These are phyloP conservation scores for Gonapodya prolifera DNA, from an alignment of 192 early-diverging fungal species.

Conservation along the genomic window DNA sequence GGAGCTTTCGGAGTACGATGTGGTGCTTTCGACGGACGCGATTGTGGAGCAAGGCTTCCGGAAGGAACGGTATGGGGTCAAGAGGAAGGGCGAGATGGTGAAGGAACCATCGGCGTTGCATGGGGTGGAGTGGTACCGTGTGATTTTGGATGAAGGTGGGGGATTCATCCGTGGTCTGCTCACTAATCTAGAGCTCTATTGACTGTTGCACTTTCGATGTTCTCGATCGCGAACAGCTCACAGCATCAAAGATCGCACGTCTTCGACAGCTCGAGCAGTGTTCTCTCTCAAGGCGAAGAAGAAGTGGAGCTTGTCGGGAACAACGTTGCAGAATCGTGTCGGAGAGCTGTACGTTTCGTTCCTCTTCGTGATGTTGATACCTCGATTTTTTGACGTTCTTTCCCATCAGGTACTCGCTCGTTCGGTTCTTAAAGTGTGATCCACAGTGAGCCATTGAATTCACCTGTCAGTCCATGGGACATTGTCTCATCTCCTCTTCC, in stretches of 20 bases:
- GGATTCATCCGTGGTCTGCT: not conserved
- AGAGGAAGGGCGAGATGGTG: slow-evolving; percentile 28
- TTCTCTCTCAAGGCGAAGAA: slow-evolving; percentile 54
- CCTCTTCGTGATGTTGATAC: slow-evolving; percentile 39
- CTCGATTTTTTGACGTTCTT: not conserved
- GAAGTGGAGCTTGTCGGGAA: slow-evolving; percentile 84
- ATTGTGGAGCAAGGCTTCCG: slow-evolving; percentile 62
- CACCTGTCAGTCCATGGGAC: no score
- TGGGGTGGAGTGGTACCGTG: slow-evolving; percentile 62
- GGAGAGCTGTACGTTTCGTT: slow-evolving; percentile 58
- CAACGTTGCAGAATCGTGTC: slow-evolving; percentile 77
- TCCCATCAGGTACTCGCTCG: slow-evolving; percentile 77
- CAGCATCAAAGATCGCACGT: slow-evolving; percentile 77
- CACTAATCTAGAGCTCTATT: not conserved
- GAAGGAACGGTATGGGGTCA: slow-evolving; percentile 58
- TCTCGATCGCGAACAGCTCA: no score
- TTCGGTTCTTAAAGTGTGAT: slow-evolving; percentile 83
- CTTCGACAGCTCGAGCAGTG: slow-evolving; percentile 71
- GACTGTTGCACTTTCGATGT: no score
- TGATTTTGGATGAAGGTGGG: slow-evolving; percentile 57
- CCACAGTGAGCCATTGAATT: no score
- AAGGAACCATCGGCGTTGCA: slow-evolving; percentile 32
- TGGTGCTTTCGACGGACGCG: slow-evolving; percentile 52
- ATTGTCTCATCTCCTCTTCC: not conserved
- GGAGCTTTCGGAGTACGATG: slow-evolving; percentile 55